Evolutionary conservation across 116 monocot species (phyloP), one percentile per base, ranked within the genome.

Genomic region (Papilionanthe hybrid): DNA sequence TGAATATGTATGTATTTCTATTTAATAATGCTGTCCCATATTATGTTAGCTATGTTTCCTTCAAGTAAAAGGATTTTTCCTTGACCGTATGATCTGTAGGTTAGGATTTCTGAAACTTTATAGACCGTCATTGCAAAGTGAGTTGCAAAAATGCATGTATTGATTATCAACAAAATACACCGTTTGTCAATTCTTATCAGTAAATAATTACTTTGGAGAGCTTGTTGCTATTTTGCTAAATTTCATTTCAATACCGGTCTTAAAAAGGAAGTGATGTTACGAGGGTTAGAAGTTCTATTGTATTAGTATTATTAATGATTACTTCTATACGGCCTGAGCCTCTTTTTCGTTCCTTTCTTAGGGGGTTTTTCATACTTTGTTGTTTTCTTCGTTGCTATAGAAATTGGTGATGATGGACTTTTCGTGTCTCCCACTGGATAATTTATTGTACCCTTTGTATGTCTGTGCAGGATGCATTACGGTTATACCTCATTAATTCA

Each of bases 401-500:
- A 4, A 23, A 69, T 32, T 68, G 15, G 30, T 27, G 28, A 4
- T 10, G 17, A 30, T 69, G 32, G 15, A 12, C 69, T 30, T 69
- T 69, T 4, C 32, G 17, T 37, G 32, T 32, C 13, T 3, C 15
- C 10, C 17, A 29, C 37, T 69, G 27, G 37, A 32, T 30, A 69
- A 69, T 69, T 37, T 32, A 69, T 32, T 12, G 32, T 30, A 30
- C 30, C 9, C 9, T 30, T 12, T 37, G 15, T 37, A 44, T 44
- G 20, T 75, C 79, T 69, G 27, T 84, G 30, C 91, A 94, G 94
- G 98, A 99, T 89, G 95, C 99, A 27, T 75, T 99, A 78, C 91
- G 99, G 55, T 76, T 99, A 10, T 99, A 99, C 80, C 85, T 99
- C 55, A 91, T 99, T 58, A 99, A 99, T 77, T 99, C 99, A 29